Base-by-base conservation (phyloP, 2,329 filamentous ascomycete species). In the Trichoderma sp. region DNA sequence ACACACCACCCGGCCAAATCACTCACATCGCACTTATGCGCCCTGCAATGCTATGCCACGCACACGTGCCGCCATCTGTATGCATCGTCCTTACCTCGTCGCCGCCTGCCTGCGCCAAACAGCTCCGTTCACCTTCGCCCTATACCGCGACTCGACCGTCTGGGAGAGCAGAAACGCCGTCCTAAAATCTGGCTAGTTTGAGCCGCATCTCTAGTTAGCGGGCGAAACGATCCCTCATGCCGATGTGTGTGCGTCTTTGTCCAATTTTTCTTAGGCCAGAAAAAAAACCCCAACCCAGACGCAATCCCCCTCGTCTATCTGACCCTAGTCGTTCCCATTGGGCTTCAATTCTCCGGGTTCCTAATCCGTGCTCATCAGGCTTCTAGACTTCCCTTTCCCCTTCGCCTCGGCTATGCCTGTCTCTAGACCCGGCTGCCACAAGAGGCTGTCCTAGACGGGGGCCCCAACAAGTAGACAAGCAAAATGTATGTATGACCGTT, bases 21-120 rank as follows among this genome's bases (percentile, higher is more conserved):
- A 76, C 62, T 73, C 62, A 76, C 71, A 75, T 75, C 12, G 67
- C 75, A 74, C 72, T 74, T 78, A 76, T 76, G 71, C 74, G 63
- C 64, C 78, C 65, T 76, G 75, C 72, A 65, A 77, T 75, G 75
- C 75, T 24, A 77, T 77, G 76, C 77, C 68, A 76, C 71, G 74
- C 75, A 78, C 76, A 78, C 77, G 77, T 78, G 77, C 76, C 72
- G 75, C 66, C 72, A 60, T 71, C 16, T 71, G 53, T 71, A 45
- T 75, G 60, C 72, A 72, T 35, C 21, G 29, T 67, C 21, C 60
- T 16, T 60, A 33, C 53, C 50, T 74, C 71, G 27, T 67, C 35
- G 41, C 24, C 50, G 41, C 27, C 24, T 16, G 24, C n/a, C 33
- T n/a, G 21, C 27, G n/a, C n/a, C 27, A 56, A 21, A 35, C 66